These are phyloP conservation scores for Drechslerella coelobrocha DNA, from an alignment of 2,329 filamentous ascomycete genomes.

Conservation along the genomic window DNA sequence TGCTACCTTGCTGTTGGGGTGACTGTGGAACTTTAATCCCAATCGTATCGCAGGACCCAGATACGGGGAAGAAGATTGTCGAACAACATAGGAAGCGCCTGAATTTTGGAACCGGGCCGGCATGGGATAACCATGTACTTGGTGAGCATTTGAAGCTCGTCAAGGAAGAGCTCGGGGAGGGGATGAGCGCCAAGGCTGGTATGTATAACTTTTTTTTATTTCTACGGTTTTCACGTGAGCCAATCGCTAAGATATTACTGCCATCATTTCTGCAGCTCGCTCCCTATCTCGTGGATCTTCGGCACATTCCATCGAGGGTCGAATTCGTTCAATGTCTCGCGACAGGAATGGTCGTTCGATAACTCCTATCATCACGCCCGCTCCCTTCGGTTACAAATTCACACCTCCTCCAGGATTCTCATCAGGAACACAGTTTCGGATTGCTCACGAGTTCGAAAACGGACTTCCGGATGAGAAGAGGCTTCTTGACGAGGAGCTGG, in stretches of 20 bases:
- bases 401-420: conserved; percentile 52
- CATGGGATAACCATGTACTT: conserved; percentile 53
- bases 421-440: conserved; percentile 18
- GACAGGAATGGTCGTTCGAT: conserved; percentile 51
- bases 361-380: conserved; percentile 52
- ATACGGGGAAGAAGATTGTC: conserved; percentile 34
- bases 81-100: conserved; percentile 51
- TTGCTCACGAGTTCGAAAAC: conserved; percentile 26
- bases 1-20: conserved; percentile 61
- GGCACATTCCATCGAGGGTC: conserved; percentile 35
- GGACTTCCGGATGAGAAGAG: conserved; percentile 21
- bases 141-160: conserved; percentile 51
- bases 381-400: conserved; percentile 52
- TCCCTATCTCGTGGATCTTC: conserved; percentile 51
- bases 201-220: neutral
- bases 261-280: conserved; percentile 37
- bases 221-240: neutral
- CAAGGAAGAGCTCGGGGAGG: conserved; percentile 52
- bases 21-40: conserved; percentile 56
- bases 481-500: conserved; percentile 25
- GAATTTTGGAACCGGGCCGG: conserved; percentile 49
- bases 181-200: conserved; percentile 49
- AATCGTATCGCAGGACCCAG: conserved; percentile 52
- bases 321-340: conserved; percentile 43
- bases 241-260: conserved; percentile 3